Evolutionary conservation across 2,329 filamentous ascomycete species (phyloP).

Genomic region (Microthyrium microscopicum): DNA sequence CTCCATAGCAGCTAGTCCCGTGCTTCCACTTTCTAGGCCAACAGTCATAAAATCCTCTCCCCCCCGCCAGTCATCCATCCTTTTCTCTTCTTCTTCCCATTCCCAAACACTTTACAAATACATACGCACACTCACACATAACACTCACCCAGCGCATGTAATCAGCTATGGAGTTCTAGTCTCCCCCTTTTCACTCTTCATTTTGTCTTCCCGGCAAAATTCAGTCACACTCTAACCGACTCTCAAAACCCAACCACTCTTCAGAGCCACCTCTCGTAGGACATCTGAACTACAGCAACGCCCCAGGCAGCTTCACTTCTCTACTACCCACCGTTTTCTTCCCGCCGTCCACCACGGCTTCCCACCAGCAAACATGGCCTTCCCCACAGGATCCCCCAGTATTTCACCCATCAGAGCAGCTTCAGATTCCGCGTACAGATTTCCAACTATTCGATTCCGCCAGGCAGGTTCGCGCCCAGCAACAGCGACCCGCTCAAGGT

Average conservation of each 20-base stretch:
- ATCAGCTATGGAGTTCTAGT: too few species aligned
- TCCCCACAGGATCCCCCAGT: slow-evolving; percentile 50
- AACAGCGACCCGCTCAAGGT: slow-evolving; percentile 27
- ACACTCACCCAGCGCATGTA: too few species aligned
- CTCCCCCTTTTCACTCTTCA: slow-evolving; percentile 11
- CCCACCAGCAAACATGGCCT: slow-evolving; percentile 55
- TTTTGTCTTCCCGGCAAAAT: slow-evolving; percentile 17
- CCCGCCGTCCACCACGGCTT: slow-evolving; percentile 70
- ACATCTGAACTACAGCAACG: slow-evolving; percentile 49
- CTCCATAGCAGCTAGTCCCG: too few species aligned
- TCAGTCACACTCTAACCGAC: slow-evolving; percentile 10
- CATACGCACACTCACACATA: too few species aligned
- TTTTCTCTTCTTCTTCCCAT: too few species aligned
- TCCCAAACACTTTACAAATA: too few species aligned
- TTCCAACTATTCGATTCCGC: slow-evolving; percentile 25
- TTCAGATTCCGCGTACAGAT: slow-evolving; percentile 21
- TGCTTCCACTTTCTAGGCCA: too few species aligned
- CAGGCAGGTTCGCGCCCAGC: slow-evolving; percentile 56
- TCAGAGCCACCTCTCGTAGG: slow-evolving; percentile 25
- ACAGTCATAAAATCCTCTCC: too few species aligned
- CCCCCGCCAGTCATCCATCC: too few species aligned
- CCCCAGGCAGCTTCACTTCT: slow-evolving; percentile 39
- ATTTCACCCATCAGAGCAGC: slow-evolving; percentile 33
- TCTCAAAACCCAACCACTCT: slow-evolving; percentile 15
- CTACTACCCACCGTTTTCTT: slow-evolving; percentile 46